These are phyloP conservation scores for Cornus controversa DNA, from an alignment of 148 eudicot species.

Conservation along the genomic window DNA sequence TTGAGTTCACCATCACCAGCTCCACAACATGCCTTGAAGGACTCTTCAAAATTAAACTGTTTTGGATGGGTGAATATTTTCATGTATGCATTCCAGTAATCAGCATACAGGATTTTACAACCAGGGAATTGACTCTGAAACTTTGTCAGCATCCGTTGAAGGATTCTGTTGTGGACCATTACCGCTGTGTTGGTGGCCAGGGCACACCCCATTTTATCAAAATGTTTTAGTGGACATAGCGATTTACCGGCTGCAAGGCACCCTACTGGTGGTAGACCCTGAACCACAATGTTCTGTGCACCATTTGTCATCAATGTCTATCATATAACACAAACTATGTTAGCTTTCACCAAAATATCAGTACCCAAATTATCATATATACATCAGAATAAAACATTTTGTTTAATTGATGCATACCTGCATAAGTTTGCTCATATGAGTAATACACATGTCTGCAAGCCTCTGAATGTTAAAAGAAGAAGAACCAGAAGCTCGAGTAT, in stretches of 20 bases:
- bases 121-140: neutral
- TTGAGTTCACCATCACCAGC: slow-evolving; percentile 10
- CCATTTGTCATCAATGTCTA: slow-evolving; percentile 26
- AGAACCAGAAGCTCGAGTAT: slow-evolving; percentile 4
- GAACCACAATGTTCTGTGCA: slow-evolving; percentile 33
- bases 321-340: slow-evolving; percentile 12
- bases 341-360: no score
- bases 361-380: no score
- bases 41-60: neutral
- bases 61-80: no score
- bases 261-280: slow-evolving; percentile 40
- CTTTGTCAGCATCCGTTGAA: slow-evolving; percentile 9
- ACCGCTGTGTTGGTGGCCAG: slow-evolving; percentile 13
- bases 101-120: no score
- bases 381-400: no score
- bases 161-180: slow-evolving; percentile 28
- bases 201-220: slow-evolving; percentile 19
- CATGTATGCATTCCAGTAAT: no score
- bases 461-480: neutral
- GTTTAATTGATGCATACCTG: slow-evolving; percentile 16
- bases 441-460: slow-evolving; percentile 15
- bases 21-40: slow-evolving; percentile 34
- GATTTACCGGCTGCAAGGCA: slow-evolving; percentile 28
- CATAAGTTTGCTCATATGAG: slow-evolving; percentile 8
- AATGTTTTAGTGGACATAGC: neutral